Percentiles rank a stretch among this genome's conserved stretches.
Conservation (phyloP, 139 green algal species). For the Auxenochlorella pyrenoidosa region DNA sequence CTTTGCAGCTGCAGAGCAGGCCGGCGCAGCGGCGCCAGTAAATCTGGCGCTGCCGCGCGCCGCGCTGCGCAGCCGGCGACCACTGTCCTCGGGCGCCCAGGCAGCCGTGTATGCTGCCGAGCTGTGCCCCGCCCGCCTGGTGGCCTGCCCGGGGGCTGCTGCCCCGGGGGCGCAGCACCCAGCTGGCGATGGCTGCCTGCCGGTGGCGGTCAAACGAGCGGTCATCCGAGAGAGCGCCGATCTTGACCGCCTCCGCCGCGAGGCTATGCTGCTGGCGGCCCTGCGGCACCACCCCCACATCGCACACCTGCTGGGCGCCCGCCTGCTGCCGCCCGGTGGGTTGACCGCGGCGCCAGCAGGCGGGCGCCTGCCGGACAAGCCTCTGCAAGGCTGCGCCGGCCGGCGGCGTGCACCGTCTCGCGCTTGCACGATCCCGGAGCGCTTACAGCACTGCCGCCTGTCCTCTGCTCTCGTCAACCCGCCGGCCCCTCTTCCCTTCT, state of each 20-base stretch:
- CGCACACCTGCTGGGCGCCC: slow-evolving; percentile 66
- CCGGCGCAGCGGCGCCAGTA: slow-evolving; percentile 5
- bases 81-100: slow-evolving; percentile 53
- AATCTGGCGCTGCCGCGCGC: slow-evolving; percentile 40
- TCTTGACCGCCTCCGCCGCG: slow-evolving; percentile 74
- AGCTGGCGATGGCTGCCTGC: slow-evolving; percentile 14
- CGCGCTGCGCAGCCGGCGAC: neutral
- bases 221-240: slow-evolving; percentile 65
- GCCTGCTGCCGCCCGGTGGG: slow-evolving; percentile 79
- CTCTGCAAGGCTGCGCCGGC: neutral
- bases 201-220: slow-evolving; percentile 82
- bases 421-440: too few species aligned
- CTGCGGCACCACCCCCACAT: slow-evolving; percentile 61
- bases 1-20: slow-evolving; percentile 51
- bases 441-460: neutral
- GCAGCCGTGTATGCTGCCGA: slow-evolving; percentile 49
- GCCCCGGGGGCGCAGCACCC: neutral
- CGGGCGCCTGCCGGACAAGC: neutral
- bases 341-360: neutral
- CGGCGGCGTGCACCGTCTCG: neutral
- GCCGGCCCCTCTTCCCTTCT: too few species aligned
- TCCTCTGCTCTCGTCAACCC: neutral
- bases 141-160: neutral
- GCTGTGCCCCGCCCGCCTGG: slow-evolving; percentile 9
- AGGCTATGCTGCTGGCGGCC: slow-evolving; percentile 66